Conservation (phyloP, 2,329 filamentous ascomycete genomes). For the Pezicula carpinea region DNA sequence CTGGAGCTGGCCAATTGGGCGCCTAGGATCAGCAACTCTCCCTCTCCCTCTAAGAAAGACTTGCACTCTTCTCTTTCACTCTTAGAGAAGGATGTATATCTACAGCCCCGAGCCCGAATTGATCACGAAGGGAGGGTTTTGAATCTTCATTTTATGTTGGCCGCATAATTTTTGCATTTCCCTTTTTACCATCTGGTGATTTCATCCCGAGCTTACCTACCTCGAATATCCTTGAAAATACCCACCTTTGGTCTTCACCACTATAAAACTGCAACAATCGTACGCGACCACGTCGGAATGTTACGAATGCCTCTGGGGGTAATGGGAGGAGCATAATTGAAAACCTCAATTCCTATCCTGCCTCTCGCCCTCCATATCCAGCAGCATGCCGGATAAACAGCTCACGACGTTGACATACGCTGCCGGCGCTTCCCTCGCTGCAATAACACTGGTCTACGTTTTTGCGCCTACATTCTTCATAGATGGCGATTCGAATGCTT, state of each 20-base stretch:
- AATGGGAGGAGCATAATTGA: neutral
- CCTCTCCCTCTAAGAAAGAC: too few relatives aligned
- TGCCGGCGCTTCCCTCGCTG: constrained; percentile 89
- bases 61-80: too few relatives aligned
- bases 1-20: too few relatives aligned
- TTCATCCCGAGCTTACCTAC: neutral
- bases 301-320: neutral
- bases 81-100: neutral
- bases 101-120: too few relatives aligned
- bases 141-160: neutral
- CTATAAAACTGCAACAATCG: neutral
- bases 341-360: neutral
- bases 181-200: neutral
- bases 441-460: constrained; percentile 92
- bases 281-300: neutral
- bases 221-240: neutral
- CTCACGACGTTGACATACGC: constrained; percentile 87
- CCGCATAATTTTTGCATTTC: neutral
- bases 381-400: constrained; percentile 72
- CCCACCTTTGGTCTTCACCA: constrained; percentile 1
- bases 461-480: constrained; percentile 97
- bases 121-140: neutral
- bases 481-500: constrained; percentile 66
- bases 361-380: neutral
- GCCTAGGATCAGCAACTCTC: neutral